These are phyloP conservation scores for Phytophthora cactorum DNA, from an alignment of 352 stramenopile species.

Conservation along the genomic window DNA sequence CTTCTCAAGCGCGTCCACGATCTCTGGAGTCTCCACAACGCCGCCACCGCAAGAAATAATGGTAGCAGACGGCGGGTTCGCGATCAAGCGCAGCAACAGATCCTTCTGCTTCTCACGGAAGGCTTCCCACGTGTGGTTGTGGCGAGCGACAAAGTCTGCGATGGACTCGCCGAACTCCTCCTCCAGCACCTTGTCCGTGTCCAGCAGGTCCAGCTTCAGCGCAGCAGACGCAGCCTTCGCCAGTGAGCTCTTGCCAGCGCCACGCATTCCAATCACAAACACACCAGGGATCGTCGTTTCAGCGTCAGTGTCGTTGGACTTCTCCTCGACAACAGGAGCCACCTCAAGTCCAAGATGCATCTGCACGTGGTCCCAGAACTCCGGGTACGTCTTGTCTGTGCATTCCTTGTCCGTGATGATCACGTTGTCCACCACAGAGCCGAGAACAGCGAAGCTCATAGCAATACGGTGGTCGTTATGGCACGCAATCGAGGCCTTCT, in stretches of 20 bases:
- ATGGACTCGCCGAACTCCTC: constrained; percentile 73
- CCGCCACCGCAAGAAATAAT: constrained; percentile 88
- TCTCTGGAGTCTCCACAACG: constrained; percentile 75
- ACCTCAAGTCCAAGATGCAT: constrained; percentile 71
- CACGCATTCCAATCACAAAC: constrained; percentile 90
- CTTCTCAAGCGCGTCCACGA: constrained; percentile 64
- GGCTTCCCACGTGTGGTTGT: constrained; percentile 72
- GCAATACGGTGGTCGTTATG: constrained; percentile 99
- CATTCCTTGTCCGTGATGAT: constrained; percentile 98
- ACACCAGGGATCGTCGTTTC: constrained; percentile 45
- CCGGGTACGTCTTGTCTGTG: constrained; percentile 98
- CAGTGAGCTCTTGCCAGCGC: constrained; percentile 85
- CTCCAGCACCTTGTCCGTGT: constrained; percentile 83
- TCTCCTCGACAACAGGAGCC: constrained; percentile 45
- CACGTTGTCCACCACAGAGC: constrained; percentile 90
- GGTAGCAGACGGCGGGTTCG: constrained; percentile 60
- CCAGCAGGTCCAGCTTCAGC: constrained; percentile 68
- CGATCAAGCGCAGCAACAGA: constrained; percentile 65
- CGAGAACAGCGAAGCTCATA: constrained; percentile 98
- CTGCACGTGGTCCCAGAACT: constrained; percentile 92
- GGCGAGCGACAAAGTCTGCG: constrained; percentile 64
- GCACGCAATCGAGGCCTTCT: constrained; percentile 74
- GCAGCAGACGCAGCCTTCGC: constrained; percentile 51
- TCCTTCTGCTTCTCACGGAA: constrained; percentile 76
- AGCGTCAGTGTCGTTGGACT: constrained; percentile 11